phyloP scores from a whole-genome alignment of 2,329 filamentous ascomycete species.

The Penicillium sp. region DNA sequence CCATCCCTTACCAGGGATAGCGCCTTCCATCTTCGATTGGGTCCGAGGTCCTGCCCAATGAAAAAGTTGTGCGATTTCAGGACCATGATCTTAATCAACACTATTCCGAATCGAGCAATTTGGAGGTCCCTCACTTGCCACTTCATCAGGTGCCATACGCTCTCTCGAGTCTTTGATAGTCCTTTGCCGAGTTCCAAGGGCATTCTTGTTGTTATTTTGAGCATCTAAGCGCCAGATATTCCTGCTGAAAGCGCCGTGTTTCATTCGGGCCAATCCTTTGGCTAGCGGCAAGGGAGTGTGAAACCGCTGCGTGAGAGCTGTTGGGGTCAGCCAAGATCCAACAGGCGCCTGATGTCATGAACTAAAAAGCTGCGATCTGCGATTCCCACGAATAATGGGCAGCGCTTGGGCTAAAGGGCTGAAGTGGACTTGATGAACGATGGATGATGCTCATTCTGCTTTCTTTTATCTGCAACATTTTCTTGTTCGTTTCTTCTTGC shows the following conservation, averaged over 20 bases:
- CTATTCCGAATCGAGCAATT: background rate
- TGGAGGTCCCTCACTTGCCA: background rate
- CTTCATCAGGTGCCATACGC: background rate
- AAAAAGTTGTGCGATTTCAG: background rate
- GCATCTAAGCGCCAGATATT: conserved; percentile 9
- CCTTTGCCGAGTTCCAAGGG: background rate
- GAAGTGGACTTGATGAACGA: conserved; percentile 13
- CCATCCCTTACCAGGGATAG: background rate
- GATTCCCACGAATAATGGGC: conserved; percentile 35
- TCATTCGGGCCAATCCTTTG: conserved; percentile 10
- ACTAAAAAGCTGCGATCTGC: conserved; percentile 21
- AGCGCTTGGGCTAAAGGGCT: background rate
- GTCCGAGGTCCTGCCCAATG: conserved; percentile 2
- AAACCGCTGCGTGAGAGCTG: conserved; percentile 1
- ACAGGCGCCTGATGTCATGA: conserved; percentile 44
- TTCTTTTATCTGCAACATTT: conserved; percentile 26
- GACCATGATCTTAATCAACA: background rate
- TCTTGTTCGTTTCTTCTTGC: conserved; percentile 7
- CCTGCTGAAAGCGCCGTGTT: background rate
- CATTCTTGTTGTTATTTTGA: conserved; percentile 10
- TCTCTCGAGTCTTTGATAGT: background rate
- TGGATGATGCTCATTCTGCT: conserved; percentile 11
- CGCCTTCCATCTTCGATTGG: background rate
- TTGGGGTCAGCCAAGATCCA: conserved; percentile 34
- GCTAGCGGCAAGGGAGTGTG: conserved; percentile 6